Evolutionary conservation across 306 rosid species (phyloP).

Genomic region (Malus sieversii): DNA sequence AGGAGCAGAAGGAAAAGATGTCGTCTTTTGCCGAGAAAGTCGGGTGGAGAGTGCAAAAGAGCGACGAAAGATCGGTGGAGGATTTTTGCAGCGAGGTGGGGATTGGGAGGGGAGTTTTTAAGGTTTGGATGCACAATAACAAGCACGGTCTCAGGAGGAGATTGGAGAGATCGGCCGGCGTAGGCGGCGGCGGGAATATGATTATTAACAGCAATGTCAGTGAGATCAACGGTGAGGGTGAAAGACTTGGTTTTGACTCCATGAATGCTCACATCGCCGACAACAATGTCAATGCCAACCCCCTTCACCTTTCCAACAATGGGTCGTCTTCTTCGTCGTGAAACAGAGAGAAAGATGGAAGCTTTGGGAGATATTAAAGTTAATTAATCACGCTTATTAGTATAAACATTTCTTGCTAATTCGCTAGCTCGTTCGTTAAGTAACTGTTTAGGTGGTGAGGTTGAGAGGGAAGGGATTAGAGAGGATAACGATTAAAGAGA

Average conservation of each 20-base stretch:
- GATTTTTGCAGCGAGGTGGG: slow-evolving; percentile 69
- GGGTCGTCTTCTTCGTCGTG: slow-evolving; percentile 38
- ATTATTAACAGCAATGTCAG: not conserved
- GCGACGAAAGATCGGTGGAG: slow-evolving; percentile 47
- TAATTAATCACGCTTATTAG: not conserved
- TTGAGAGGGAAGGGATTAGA: not conserved
- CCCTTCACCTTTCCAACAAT: slow-evolving; percentile 38
- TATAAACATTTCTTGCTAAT: not conserved
- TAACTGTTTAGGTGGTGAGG: not conserved
- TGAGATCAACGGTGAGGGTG: not conserved
- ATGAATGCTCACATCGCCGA: not conserved
- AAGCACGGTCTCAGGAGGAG: slow-evolving; percentile 55
- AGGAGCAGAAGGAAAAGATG: slow-evolving; percentile 91
- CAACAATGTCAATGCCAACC: slow-evolving; percentile 4
- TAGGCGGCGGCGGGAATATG: not conserved
- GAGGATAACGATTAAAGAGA: not conserved
- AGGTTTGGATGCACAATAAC: slow-evolving; percentile 95
- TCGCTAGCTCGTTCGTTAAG: not conserved
- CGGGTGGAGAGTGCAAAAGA: slow-evolving; percentile 73
- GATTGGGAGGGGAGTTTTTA: slow-evolving; percentile 59
- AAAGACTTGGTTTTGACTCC: slow-evolving; percentile 8
- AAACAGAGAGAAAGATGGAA: not conserved
- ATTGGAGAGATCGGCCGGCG: not conserved
- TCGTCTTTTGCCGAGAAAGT: slow-evolving; percentile 48
- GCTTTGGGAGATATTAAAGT: not conserved